A percentile compares a stretch with the other conserved stretches of the same genome.
phyloP scores from a whole-genome alignment of 2,329 filamentous ascomycete species.

The Neocucurbitaria cava region DNA sequence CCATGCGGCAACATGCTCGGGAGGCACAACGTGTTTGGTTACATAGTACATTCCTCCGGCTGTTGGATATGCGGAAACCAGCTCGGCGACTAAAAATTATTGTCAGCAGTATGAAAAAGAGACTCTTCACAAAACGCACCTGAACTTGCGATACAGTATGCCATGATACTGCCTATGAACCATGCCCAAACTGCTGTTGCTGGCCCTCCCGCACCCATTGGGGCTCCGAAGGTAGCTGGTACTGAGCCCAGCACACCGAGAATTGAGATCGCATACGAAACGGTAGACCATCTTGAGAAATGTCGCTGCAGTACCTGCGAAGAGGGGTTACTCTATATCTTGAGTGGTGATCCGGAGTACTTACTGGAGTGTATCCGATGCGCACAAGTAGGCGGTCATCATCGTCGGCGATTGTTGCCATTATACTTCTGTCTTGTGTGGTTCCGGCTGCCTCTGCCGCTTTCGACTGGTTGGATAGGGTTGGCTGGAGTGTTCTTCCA shows the following conservation, averaged over 20 bases:
- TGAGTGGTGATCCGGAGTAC: conserved; percentile 7
- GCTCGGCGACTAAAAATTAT: conserved; percentile 61
- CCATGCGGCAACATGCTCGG: conserved; percentile 67
- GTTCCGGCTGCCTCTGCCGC: conserved; percentile 26
- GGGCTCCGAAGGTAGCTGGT: conserved; percentile 67
- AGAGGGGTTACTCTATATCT: conserved; percentile 22
- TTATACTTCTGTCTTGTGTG: conserved; percentile 29
- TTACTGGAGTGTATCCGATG: conserved; percentile 69
- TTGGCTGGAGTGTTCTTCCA: conserved; percentile 23
- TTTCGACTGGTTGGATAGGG: conserved; percentile 33
- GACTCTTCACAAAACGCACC: conserved; percentile 40
- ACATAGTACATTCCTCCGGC: conserved; percentile 74
- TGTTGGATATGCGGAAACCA: conserved; percentile 71
- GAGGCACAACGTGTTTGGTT: conserved; percentile 69
- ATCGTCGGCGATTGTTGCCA: conserved; percentile 63
- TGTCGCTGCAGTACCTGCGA: conserved; percentile 65
- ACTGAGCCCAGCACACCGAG: conserved; percentile 70
- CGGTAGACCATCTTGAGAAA: conserved; percentile 71
- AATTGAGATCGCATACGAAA: conserved; percentile 72
- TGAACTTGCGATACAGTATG: conserved; percentile 68
- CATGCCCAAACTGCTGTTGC: conserved; percentile 71
- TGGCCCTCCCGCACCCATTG: conserved; percentile 65
- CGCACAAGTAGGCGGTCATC: conserved; percentile 66
- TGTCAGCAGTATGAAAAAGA: neutral
- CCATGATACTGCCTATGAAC: conserved; percentile 69